These are phyloP conservation scores for Paramecium biaurelia DNA, from an alignment of 73 alveolate species.

Conservation along the genomic window DNA sequence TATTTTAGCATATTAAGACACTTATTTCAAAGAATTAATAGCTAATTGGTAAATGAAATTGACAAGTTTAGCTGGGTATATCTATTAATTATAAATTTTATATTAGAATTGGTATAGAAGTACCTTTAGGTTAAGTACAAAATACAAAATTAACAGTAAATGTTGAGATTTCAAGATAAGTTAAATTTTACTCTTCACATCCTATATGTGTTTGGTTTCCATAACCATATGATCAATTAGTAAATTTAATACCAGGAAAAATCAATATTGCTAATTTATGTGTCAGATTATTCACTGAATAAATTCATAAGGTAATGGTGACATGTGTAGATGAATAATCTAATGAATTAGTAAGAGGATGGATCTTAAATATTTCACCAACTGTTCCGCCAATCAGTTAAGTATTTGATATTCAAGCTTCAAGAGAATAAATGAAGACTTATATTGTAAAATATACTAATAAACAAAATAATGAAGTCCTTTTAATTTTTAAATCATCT, in stretches of 20 bases:
- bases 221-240: neutral
- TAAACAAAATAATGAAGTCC: neutral
- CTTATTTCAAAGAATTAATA: conserved; percentile 20
- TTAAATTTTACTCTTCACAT: conserved; percentile 30
- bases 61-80: conserved; percentile 12
- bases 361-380: neutral
- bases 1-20: neutral
- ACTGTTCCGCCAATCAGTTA: conserved; percentile 38
- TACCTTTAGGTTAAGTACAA: conserved; percentile 5
- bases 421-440: neutral
- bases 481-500: neutral
- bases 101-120: neutral
- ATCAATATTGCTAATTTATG: conserved; percentile 2
- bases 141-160: neutral
- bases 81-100: neutral
- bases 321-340: conserved; percentile 41
- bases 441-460: neutral
- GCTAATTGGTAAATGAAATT: conserved; percentile 21
- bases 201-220: conserved; percentile 43
- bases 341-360: neutral
- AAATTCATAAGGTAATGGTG: neutral
- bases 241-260: neutral
- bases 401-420: neutral
- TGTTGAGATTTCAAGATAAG: conserved; percentile 1
- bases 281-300: conserved; percentile 24